phyloP scores from a whole-genome alignment of 768 basidiomycete species.

The Serendipita sp. region DNA sequence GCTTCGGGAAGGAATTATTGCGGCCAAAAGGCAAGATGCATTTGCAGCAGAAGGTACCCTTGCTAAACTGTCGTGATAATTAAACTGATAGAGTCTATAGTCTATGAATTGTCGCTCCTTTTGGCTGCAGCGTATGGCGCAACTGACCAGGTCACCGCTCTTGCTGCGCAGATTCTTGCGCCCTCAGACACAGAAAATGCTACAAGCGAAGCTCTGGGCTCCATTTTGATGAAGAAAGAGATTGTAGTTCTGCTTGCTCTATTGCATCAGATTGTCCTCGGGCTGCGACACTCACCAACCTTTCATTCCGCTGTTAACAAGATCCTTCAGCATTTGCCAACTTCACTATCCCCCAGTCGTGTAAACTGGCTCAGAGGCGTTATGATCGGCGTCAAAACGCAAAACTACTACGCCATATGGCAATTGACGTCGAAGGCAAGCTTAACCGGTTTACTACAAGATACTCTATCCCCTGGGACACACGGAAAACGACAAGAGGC shows the following conservation, averaged over 20 bases:
- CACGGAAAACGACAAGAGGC: background rate
- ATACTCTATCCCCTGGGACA: background rate
- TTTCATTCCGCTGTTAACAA: background rate
- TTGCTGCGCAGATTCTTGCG: background rate
- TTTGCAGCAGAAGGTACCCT: slow-evolving; percentile 1
- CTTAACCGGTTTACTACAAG: background rate
- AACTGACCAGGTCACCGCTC: background rate
- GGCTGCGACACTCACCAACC: background rate
- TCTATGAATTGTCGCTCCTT: slow-evolving; percentile 4
- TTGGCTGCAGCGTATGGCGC: background rate
- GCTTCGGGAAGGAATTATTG: slow-evolving; percentile 4
- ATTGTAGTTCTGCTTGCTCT: background rate
- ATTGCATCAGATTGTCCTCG: background rate
- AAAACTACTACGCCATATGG: background rate
- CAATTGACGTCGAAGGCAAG: background rate
- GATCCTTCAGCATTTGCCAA: background rate
- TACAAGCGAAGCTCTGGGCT: background rate
- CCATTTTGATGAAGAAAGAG: background rate
- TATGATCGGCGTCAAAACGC: background rate
- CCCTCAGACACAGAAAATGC: background rate
- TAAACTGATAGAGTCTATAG: background rate
- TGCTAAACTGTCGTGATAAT: background rate
- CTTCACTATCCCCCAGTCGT: background rate
- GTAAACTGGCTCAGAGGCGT: background rate
- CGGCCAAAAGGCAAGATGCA: background rate